phyloP scores from a whole-genome alignment of 2,329 filamentous ascomycete genomes.

The Trichoderma arundinaceum region DNA sequence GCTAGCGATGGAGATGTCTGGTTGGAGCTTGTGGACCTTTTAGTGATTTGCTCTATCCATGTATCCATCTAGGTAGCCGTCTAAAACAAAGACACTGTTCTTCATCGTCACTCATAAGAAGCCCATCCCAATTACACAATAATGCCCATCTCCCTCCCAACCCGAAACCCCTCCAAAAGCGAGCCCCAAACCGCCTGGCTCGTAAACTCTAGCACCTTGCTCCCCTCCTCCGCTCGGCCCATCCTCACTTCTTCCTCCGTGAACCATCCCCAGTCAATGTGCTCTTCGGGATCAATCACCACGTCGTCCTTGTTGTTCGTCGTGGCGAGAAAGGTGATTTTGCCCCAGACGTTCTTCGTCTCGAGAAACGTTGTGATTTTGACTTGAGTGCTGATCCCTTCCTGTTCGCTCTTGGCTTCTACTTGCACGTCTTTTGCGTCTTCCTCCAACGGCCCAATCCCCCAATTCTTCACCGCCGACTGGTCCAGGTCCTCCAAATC shows the following conservation, averaged over 20 bases:
- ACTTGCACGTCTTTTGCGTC: slow-evolving; percentile 10
- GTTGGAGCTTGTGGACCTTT: too few species aligned
- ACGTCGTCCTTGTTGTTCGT: slow-evolving; percentile 36
- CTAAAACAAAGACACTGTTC: background rate
- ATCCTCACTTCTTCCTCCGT: slow-evolving; percentile 44
- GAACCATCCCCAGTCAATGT: slow-evolving; percentile 48
- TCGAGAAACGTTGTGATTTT: slow-evolving; percentile 37
- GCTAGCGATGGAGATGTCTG: too few species aligned
- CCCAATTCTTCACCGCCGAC: background rate
- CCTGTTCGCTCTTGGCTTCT: background rate
- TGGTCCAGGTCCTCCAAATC: accelerated
- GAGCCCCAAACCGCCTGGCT: slow-evolving; percentile 42
- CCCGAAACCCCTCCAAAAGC: slow-evolving; percentile 44
- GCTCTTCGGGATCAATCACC: slow-evolving; percentile 46
- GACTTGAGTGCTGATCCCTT: slow-evolving; percentile 30
- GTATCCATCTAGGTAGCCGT: background rate
- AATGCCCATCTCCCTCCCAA: slow-evolving; percentile 29
- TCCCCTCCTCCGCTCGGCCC: slow-evolving; percentile 34
- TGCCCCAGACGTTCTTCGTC: slow-evolving; percentile 40
- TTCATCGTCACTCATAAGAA: background rate
- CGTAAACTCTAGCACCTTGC: slow-evolving; percentile 41
- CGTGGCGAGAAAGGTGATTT: slow-evolving; percentile 42
- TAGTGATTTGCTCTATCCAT: background rate
- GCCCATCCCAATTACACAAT: background rate
- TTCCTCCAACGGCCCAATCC: slow-evolving; percentile 31